These are phyloP conservation scores for Sutorius australiensis DNA, from an alignment of 768 basidiomycete genomes.

Conservation along the genomic window DNA sequence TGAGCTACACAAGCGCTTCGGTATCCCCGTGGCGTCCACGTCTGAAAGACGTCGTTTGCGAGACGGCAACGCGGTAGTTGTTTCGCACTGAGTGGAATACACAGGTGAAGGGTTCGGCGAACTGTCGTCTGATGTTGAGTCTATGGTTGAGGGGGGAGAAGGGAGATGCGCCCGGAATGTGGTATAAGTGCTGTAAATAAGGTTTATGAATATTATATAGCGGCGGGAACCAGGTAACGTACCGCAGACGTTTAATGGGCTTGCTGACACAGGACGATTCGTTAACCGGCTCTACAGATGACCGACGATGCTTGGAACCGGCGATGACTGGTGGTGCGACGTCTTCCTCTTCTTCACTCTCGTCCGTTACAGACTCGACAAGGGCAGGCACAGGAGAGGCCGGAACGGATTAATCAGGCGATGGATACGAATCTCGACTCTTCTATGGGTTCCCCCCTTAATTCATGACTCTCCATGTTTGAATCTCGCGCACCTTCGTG, in stretches of 20 bases:
- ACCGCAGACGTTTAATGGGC: conserved; percentile 26
- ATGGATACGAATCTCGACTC: conserved; percentile 11
- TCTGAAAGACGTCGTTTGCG: conserved; percentile 40
- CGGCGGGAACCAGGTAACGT: neutral
- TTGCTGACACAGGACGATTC: neutral
- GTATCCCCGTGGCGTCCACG: conserved; percentile 10
- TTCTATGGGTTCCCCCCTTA: neutral
- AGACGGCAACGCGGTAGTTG: neutral
- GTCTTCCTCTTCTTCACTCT: conserved; percentile 16
- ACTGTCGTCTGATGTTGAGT: neutral
- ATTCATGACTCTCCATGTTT: neutral
- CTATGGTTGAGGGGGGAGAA: conserved; percentile 14
- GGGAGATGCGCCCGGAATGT: conserved; percentile 4
- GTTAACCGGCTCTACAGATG: neutral
- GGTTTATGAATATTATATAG: accelerated
- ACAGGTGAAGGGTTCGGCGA: neutral
- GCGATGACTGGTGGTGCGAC: conserved; percentile 10
- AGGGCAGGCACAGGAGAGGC: conserved; percentile 11
- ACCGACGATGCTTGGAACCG: conserved; percentile 21
- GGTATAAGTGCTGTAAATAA: neutral
- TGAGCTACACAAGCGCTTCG: conserved; percentile 29
- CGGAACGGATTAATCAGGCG: conserved; percentile 8
- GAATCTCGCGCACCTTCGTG: conserved; percentile 1
- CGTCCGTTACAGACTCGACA: conserved; percentile 4
- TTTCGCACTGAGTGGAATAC: neutral